Base-by-base conservation (phyloP, 768 basidiomycete species). In the Termitomyces sp. region DNA sequence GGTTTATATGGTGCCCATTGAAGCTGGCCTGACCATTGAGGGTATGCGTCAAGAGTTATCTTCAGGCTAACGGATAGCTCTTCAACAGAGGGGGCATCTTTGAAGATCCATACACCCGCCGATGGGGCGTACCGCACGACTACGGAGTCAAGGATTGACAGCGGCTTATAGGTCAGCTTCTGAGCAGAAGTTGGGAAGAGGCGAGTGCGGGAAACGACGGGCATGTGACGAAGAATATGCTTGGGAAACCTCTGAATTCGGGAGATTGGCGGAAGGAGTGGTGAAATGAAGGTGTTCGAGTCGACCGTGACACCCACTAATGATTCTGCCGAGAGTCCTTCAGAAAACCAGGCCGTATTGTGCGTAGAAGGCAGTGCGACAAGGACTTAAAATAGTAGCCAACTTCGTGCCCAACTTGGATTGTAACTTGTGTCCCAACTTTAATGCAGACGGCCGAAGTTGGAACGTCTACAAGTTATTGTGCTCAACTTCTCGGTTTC, bases 21-120 rank as follows among this genome's bases (percentile, higher is more conserved):
- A 40, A 74, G 60, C 45, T 74, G 74, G 7, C 74, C 73, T 7
- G 68, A 60, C 70, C 71, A 75, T 33, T 73, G 73, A 16, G 74
- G 72, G 58, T 75, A 74, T 12, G 61, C 63, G 52, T 68, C 62
- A n/a, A 75, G 64, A 11, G 71, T 70, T 1, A n/a, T 32, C 33
- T 62, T 64, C 2, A 74, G 57, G 7, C 63, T 64, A n/a, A 32
- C 36, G 12, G 59, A 54, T 28, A 66, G 64, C 6, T 57, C 28
- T 33, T 60, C 42, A 7, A 60, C 39, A 38, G 57, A 52, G 15
- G 64, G 60, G 4, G 68, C 58, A 20, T 52, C 52, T 24, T 66
- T 64, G 61, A 67, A 75, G 4, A 72, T 51, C 74, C 73, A 75
- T 44, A 68, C 50, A 9, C 69, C 74, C 49, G 67, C 66, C 7